A percentile compares a stretch with the other conserved stretches of the same genome.
Evolutionary conservation across 2,329 filamentous ascomycete species (phyloP).

Genomic region (Xylaria multiplex): DNA sequence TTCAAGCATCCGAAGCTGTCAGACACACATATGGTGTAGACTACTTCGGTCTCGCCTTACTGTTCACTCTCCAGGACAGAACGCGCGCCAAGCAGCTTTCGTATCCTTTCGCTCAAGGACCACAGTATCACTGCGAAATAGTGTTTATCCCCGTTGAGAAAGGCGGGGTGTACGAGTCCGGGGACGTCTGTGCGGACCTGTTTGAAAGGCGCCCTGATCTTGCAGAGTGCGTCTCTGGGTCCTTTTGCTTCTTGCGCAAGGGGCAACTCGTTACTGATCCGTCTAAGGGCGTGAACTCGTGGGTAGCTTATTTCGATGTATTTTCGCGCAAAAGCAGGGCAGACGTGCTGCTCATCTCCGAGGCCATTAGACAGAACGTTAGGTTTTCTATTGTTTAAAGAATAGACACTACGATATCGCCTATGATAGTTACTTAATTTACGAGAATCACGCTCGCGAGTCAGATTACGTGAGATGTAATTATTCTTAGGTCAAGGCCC

Average conservation of each 20-base stretch:
- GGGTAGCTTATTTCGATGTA: constrained; percentile 45
- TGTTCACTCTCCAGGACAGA: constrained; percentile 16
- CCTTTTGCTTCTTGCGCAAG: constrained; percentile 7
- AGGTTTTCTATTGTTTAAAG: too few species aligned
- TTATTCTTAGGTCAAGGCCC: too few species aligned
- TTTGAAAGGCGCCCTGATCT: constrained; percentile 16
- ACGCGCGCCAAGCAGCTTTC: constrained; percentile 41
- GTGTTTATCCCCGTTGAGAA: constrained; percentile 32
- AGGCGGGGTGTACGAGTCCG: constrained; percentile 23
- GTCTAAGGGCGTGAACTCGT: constrained; percentile 41
- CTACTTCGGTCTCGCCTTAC: constrained; percentile 42
- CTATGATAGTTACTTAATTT: too few species aligned
- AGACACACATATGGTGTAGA: constrained; percentile 47
- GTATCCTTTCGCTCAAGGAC: constrained; percentile 36
- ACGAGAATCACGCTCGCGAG: too few species aligned
- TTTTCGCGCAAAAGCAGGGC: constrained; percentile 32
- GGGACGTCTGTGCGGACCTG: constrained; percentile 11
- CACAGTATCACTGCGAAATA: constrained; percentile 37
- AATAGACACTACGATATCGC: too few species aligned
- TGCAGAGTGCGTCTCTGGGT: constrained; percentile 22
- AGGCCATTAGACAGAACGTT: too few species aligned
- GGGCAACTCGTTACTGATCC: too few species aligned
- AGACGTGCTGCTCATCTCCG: too few species aligned
- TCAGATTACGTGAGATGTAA: too few species aligned
- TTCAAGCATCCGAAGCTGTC: constrained; percentile 39